These are phyloP conservation scores for Entomortierella parvispora DNA, from an alignment of 192 early-diverging fungal species.

Conservation along the genomic window DNA sequence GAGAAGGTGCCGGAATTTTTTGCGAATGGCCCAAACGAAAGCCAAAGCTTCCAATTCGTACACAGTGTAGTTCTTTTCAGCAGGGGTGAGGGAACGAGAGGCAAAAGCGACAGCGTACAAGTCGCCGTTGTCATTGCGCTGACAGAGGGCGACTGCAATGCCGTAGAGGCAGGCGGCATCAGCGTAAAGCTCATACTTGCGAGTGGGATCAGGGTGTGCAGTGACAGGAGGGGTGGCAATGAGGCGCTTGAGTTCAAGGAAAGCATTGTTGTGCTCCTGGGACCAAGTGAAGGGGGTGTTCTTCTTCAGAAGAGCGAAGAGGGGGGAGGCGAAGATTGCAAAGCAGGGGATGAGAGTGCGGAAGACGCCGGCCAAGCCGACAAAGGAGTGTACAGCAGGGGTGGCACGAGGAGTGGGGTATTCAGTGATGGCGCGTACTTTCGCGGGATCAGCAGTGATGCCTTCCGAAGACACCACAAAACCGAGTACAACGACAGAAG, in stretches of 20 bases:
- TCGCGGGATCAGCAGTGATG: too few species aligned
- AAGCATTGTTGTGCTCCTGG: background rate
- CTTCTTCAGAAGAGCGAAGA: slow-evolving; percentile 15
- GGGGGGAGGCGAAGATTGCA: slow-evolving; percentile 8
- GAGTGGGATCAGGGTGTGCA: background rate
- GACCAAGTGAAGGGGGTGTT: background rate
- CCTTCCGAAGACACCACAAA: too few species aligned
- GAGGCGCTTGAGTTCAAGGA: background rate
- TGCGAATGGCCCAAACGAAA: slow-evolving; percentile 35
- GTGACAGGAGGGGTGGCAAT: slow-evolving; percentile 6
- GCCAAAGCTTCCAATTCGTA: slow-evolving; percentile 47
- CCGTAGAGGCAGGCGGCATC: background rate
- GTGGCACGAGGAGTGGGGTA: background rate
- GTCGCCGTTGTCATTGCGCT: slow-evolving; percentile 7
- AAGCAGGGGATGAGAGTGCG: slow-evolving; percentile 15
- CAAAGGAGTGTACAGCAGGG: slow-evolving; percentile 17
- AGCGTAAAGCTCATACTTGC: background rate
- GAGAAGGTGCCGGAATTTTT: slow-evolving; percentile 41
- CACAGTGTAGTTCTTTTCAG: slow-evolving; percentile 24
- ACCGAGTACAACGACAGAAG: too few species aligned
- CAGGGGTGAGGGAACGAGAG: slow-evolving; percentile 1
- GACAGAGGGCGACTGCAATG: slow-evolving; percentile 1
- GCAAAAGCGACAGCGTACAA: slow-evolving; percentile 8
- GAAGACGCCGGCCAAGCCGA: slow-evolving; percentile 25
- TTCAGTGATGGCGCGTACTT: slow-evolving; percentile 1